Evolutionary conservation across 441 rosid genomes (phyloP), one percentile per base, ranked within the genome.

Genomic region (Adansonia gregorii): DNA sequence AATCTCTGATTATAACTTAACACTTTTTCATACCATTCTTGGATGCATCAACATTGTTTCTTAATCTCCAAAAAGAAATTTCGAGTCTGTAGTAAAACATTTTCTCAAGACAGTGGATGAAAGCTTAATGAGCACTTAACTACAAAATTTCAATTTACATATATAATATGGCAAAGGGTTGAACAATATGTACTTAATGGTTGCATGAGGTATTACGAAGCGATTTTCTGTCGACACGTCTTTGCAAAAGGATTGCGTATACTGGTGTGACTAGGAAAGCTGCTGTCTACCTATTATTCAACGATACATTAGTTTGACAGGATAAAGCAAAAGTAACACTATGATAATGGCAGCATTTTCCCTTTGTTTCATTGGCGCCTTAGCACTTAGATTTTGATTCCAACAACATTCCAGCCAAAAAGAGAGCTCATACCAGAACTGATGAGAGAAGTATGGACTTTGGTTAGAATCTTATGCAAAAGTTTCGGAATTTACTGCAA

Each of bases 311-410:
- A 43, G 15, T 43, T 66, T 66, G 70, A 43, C 27, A 17, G 20
- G 70, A 41, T 14, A 67, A 67, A 67, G 52, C 51, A 67, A 22
- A 67, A 67, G 7, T 0, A 67, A 67, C 72, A 67, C 35, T 45
- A 6, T 19, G 8, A 10, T 67, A 67, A 43, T 67, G 54, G 54
- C 72, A 6, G 56, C 72, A 67, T 67, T 67, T 67, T 67, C 54
- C 72, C 54, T 67, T 67, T 45, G 27, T 67, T 67, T 67, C 72
- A 67, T 45, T 67, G 72, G 72, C 69, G 12, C 69, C 39, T 41
- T 15, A 65, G 17, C 69, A n/a, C 49, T 39, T 65, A 2, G 69
- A n/a, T 35, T 65, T 65, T 39, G 69, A 35, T 65, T 15, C 69
- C 48, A 64, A 64, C 48, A 8, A 64, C 48, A 64, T 64, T 64